Evolutionary conservation across 2,329 filamentous ascomycete species (phyloP).

Genomic region (Colletotrichum gloeosporioides): DNA sequence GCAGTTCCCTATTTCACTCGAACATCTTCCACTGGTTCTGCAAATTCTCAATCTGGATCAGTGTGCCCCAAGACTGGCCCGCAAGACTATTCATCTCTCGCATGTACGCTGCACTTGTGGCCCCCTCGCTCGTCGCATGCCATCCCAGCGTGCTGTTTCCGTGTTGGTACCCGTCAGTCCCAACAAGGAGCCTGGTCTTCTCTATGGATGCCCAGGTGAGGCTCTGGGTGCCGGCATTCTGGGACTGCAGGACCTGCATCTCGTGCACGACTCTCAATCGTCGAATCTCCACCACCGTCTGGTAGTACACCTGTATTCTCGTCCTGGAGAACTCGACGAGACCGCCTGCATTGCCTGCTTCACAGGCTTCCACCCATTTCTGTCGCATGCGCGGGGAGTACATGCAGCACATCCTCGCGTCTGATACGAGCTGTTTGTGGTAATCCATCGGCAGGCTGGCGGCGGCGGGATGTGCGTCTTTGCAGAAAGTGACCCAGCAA

Average conservation of each 20-base stretch:
- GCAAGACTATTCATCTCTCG: fast-evolving
- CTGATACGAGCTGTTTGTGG: neutral
- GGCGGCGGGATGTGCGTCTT: neutral
- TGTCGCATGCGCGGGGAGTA: conserved; percentile 23
- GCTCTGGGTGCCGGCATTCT: neutral
- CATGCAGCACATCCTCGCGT: conserved; percentile 16
- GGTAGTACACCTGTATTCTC: neutral
- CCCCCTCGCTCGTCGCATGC: neutral
- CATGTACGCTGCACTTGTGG: neutral
- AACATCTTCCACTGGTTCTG: neutral
- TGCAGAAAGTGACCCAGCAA: conserved; percentile 17
- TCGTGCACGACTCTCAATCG: neutral
- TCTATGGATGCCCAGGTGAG: no score
- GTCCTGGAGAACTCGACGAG: conserved; percentile 1
- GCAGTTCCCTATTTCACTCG: neutral
- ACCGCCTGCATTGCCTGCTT: neutral
- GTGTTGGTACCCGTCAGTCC: neutral
- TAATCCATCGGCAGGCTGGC: neutral
- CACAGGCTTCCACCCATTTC: conserved; percentile 13
- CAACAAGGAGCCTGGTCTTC: no score
- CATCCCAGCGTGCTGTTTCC: neutral
- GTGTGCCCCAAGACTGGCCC: neutral
- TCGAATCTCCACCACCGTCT: neutral
- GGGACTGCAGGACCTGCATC: neutral
- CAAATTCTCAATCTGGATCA: neutral